Base-by-base conservation (phyloP, 306 rosid genomes). In the Dalbergia oliveri region DNA sequence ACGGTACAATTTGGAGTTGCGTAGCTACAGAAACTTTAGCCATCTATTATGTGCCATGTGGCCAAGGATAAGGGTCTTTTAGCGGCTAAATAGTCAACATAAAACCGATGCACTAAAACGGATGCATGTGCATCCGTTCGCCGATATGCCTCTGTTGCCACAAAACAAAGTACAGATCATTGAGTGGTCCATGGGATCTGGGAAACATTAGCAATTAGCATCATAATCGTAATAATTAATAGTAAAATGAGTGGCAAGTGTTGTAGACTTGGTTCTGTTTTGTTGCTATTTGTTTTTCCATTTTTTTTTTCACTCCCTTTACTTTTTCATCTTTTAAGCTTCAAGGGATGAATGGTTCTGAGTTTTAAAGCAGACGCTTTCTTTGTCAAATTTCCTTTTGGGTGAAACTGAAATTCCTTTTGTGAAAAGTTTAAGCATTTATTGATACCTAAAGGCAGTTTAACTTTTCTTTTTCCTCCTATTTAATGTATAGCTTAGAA, bases 241-340 rank as follows among this genome's bases (percentile, higher is more conserved):
- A 59, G 75, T 65, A 59, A 21, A 47, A 69, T 21, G 37, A 70
- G 14, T 72, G 47, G 79, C 23, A 13, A 34, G 63, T 41, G 37
- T 39, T 21, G 47, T 45, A 2, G 72, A 51, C 45, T 43, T 78
- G 72, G 66, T 83, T 70, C 77, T 77, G n/a, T 64, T 73, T 56
- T 53, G 45, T 23, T 43, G 67, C 18, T 54, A 54, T 54, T 4
- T 53, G 21, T 53, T 19, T 72, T 23, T 12, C 33, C 10, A 11
- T 39, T 13, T 65, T 34, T 39, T 63, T 21, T 4, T 11, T 14
- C 23, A 59, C 15, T n/a, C 64, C 15, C 19, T 50, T 75, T 41
- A 64, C 35, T 39, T 83, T 64, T 41, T 56, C 79, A 44, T 79
- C 58, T 50, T 65, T 61, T 50, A 43, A 33, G 75, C 41, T 76